phyloP scores from a whole-genome alignment of 345 rosid genomes.

The Laguncularia racemosa region DNA sequence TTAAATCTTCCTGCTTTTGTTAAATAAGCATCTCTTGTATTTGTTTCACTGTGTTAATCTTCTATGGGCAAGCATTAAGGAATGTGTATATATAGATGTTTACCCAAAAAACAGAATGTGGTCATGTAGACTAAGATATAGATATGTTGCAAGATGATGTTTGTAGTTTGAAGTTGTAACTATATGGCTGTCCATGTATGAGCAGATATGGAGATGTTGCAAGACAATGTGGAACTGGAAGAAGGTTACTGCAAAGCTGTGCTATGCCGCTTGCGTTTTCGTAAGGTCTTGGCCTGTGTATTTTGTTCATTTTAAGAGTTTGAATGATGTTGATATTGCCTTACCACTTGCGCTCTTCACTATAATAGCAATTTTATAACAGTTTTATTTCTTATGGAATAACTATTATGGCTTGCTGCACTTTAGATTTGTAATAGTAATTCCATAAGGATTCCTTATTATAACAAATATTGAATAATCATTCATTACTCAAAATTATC shows the following conservation, averaged over 20 bases:
- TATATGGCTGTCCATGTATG: conserved; percentile 9
- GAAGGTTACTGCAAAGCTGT: conserved; percentile 89
- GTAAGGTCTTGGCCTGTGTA: conserved; percentile 82
- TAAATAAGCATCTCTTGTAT: neutral
- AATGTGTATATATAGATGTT: no score
- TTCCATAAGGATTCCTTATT: no score
- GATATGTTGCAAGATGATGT: no score
- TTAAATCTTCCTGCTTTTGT: neutral
- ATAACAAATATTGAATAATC: no score
- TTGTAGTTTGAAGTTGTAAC: neutral
- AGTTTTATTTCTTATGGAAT: no score
- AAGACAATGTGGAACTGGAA: conserved; percentile 56
- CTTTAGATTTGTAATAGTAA: no score
- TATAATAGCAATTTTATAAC: no score
- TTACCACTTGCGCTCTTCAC: no score
- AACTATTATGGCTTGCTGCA: no score
- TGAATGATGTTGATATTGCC: neutral
- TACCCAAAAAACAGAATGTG: no score
- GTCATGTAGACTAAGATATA: no score
- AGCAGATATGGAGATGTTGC: conserved; percentile 87
- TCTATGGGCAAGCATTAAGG: neutral
- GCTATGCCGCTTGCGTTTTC: conserved; percentile 92
- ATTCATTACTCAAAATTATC: no score
- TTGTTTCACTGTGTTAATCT: neutral
- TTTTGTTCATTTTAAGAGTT: conserved; percentile 4